Conservation (phyloP, 345 rosid species). For the Eucalyptus coolabah region DNA sequence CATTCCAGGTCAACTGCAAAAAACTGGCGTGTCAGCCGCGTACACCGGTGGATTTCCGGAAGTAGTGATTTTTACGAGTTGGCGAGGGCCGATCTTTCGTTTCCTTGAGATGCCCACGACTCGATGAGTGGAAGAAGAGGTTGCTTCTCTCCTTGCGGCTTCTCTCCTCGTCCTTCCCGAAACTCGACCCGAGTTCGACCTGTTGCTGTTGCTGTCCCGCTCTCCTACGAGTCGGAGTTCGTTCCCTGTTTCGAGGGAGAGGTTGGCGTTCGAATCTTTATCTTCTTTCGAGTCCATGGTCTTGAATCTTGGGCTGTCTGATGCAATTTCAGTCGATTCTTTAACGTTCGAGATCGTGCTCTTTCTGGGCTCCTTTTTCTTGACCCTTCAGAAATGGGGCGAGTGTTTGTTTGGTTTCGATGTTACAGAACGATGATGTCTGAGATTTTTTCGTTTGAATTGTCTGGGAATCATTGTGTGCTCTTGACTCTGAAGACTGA, state of each 20-base stretch:
- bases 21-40: not conserved
- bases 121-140: not conserved
- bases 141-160: not conserved
- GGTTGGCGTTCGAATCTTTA: not conserved
- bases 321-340: not conserved
- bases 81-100: no score
- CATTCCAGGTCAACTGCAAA: not conserved
- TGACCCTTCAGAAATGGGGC: not conserved
- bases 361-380: not conserved
- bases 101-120: not conserved
- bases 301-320: not conserved
- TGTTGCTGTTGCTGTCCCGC: not conserved
- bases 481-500: not conserved
- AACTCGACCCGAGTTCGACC: not conserved
- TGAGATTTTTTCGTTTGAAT: not conserved
- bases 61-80: not conserved
- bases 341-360: not conserved
- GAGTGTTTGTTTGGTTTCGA: not conserved
- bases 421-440: not conserved
- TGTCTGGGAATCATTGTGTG: not conserved
- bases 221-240: not conserved
- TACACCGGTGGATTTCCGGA: not conserved
- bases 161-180: not conserved
- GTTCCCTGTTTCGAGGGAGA: not conserved
- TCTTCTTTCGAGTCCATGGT: not conserved